phyloP scores from a whole-genome alignment of 2,329 filamentous ascomycete species.

The Fusarium pininemorale region DNA sequence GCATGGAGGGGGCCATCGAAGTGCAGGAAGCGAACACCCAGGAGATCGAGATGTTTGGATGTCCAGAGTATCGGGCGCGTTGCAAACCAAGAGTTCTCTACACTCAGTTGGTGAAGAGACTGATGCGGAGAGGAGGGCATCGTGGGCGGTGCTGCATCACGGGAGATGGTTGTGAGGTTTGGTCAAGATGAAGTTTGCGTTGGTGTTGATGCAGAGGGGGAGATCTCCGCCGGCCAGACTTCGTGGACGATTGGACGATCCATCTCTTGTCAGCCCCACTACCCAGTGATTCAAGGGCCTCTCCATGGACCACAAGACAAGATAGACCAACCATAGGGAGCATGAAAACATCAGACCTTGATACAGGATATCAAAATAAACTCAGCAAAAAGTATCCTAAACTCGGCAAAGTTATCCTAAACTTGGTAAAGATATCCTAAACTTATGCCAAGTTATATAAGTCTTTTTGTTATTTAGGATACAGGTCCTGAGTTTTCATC shows the following conservation, averaged over 20 bases:
- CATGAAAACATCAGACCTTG: not conserved
- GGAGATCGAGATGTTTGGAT: not conserved
- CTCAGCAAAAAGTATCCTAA: not conserved
- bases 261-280: not conserved
- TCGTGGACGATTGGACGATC: not conserved
- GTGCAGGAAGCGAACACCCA: not conserved
- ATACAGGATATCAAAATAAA: not conserved
- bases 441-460: not conserved
- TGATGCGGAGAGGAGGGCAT: not conserved
- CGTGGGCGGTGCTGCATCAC: not conserved
- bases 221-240: not conserved
- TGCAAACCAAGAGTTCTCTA: not conserved
- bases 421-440: not conserved
- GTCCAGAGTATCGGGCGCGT: not conserved
- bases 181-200: not conserved
- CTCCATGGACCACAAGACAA: too few species aligned
- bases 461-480: not conserved
- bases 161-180: not conserved
- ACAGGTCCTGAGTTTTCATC: rapidly evolving
- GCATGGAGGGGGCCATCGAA: not conserved
- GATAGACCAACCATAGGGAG: not conserved
- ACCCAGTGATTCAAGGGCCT: not conserved
- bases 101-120: not conserved
- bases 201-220: not conserved
- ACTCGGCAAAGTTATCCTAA: not conserved